Conservation (phyloP, 768 basidiomycete genomes). For the Trametopsis cervina region DNA sequence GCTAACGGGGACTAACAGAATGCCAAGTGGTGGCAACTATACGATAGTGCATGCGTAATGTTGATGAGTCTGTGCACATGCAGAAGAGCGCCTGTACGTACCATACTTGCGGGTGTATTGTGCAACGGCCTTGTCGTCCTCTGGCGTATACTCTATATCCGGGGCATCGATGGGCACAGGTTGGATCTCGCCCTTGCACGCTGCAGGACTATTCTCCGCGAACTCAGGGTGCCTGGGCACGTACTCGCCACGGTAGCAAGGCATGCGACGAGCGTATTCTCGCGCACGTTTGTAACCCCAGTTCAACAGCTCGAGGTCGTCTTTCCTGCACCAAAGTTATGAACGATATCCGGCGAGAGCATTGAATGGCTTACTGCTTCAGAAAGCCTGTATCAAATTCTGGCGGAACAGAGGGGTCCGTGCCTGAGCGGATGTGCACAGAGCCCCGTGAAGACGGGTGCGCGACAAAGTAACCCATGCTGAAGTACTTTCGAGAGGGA, state of each 20-base stretch:
- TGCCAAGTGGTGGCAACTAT: conserved; percentile 28
- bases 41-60: not conserved
- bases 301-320: conserved; percentile 33
- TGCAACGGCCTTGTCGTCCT: conserved; percentile 30
- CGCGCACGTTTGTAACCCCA: conserved; percentile 51
- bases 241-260: conserved; percentile 30
- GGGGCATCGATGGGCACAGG: conserved; percentile 23
- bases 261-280: conserved; percentile 50
- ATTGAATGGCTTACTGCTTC: conserved; percentile 30
- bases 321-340: conserved; percentile 14
- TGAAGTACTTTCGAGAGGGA: conserved; percentile 21
- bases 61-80: not conserved
- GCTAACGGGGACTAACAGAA: conserved; percentile 18
- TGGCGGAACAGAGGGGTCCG: conserved; percentile 33
- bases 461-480: conserved; percentile 4
- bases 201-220: conserved; percentile 20
- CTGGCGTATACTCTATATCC: conserved; percentile 25
- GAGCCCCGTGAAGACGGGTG: conserved; percentile 43
- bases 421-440: conserved; percentile 39
- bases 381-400: conserved; percentile 42
- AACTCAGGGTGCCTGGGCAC: conserved; percentile 25
- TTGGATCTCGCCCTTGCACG: conserved; percentile 7
- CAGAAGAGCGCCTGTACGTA: conserved; percentile 4
- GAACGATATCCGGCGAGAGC: not conserved
- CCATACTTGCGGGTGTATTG: conserved; percentile 19